Evolutionary conservation across 176 grass and related monocot species (phyloP).

Genomic region (Carex littledalei): DNA sequence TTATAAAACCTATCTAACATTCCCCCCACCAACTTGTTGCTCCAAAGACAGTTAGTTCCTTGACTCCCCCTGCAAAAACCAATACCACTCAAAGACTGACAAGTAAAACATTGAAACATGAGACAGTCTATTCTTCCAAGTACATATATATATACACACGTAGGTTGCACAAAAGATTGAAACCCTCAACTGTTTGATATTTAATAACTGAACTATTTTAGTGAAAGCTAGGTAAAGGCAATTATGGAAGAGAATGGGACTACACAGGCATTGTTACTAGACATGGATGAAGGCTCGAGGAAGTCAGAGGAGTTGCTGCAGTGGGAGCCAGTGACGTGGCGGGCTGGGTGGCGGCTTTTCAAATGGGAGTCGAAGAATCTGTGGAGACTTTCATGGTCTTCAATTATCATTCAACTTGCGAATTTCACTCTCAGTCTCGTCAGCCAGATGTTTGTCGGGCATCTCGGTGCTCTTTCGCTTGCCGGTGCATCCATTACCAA

Average conservation of each 20-base stretch:
- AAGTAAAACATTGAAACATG: background rate
- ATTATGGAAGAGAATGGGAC: constrained; percentile 34
- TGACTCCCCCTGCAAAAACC: background rate
- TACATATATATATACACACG: background rate
- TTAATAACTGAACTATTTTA: background rate
- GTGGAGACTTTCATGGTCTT: constrained; percentile 73
- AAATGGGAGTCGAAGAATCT: constrained; percentile 70
- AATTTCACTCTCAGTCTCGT: constrained; percentile 79
- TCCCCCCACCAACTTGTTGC: background rate
- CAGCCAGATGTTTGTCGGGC: constrained; percentile 82
- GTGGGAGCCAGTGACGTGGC: constrained; percentile 34
- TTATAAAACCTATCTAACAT: background rate
- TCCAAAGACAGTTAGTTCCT: constrained; percentile 6
- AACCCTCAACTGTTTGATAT: background rate
- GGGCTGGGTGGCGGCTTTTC: constrained; percentile 23
- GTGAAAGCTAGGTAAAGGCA: background rate
- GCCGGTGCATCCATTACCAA: constrained; percentile 80
- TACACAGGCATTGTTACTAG: constrained; percentile 4
- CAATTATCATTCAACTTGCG: constrained; percentile 55
- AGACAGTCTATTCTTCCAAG: background rate
- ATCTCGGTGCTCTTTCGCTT: constrained; percentile 57
- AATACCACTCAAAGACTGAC: background rate
- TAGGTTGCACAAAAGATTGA: background rate
- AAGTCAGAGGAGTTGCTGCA: constrained; percentile 49
- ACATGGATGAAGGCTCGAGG: constrained; percentile 25